Base-by-base conservation (phyloP, 768 basidiomycete species). In the Suillus decipiens region DNA sequence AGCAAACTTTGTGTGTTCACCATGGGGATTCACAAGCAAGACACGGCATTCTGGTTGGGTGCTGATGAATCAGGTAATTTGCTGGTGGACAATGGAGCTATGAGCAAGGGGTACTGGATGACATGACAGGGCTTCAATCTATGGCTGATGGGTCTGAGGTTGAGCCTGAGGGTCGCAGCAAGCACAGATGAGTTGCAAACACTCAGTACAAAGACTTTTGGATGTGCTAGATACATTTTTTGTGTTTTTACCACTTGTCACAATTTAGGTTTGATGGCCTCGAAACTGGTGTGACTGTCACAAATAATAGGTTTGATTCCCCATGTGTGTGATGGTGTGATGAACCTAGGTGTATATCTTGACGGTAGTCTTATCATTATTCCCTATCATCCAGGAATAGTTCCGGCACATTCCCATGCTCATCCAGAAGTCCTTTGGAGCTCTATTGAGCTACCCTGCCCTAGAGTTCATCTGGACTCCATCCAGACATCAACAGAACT, bases 1-100 rank as follows among this genome's bases (percentile, higher is more conserved):
- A 1, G 62, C 47, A 48, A 60, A 63, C 47, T 63, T 63, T 15
- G 62, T 63, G 50, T 63, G 36, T 33, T 19, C 9, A 2, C 59
- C 36, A 1, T 37, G 10, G n/a, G 50, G 50, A 53, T 41, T 43
- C 5, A 41, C 12, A 28, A 61, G n/a, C 36, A 61, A 22, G 5
- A 17, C 1, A 1, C 2, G 37, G 42, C 61, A 61, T 3, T 55
- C 53, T 14, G 36, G 54, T 9, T 43, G 19, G 1, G 24, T 15
- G n/a, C 43, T 43, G 43, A 43, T 43, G 43, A 10, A 9, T 43
- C 10, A 10, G 43, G 43, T 43, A 43, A 43, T 43, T 6, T 43
- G 43, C 43, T 43, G 19, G 43, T n/a, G 9, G 19, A 43, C 3
- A 43, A 43, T 1, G n/a, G 43, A 43, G 43, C 43, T 43, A 43